Evolutionary conservation across 2,329 filamentous ascomycete species (phyloP).

Genomic region (Hypoxylon sp.): DNA sequence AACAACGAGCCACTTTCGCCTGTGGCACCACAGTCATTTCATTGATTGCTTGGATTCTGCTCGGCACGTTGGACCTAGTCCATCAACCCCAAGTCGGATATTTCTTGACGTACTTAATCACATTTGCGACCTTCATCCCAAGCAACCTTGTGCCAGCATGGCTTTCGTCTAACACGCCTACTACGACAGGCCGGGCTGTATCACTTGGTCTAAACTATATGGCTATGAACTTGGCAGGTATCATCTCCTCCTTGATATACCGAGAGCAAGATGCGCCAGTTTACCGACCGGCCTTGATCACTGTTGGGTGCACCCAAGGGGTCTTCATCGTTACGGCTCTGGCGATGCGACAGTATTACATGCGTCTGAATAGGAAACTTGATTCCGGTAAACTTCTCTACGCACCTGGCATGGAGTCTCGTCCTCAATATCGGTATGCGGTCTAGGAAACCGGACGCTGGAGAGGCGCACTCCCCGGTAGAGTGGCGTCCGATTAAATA

Average conservation of each 20-base stretch:
- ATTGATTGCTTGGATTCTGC: constrained; percentile 45
- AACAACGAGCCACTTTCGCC: constrained; percentile 41
- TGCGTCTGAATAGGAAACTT: constrained; percentile 31
- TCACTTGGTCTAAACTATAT: constrained; percentile 43
- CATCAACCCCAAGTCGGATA: constrained; percentile 41
- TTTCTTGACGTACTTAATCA: constrained; percentile 47
- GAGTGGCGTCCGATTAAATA: too few species aligned
- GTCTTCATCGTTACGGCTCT: constrained; percentile 29
- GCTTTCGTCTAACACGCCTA: constrained; percentile 41
- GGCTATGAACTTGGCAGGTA: constrained; percentile 43
- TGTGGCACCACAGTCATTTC: constrained; percentile 41
- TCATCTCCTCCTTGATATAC: constrained; percentile 40
- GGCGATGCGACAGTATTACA: constrained; percentile 29
- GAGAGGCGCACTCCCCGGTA: background rate
- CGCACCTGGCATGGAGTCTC: constrained; percentile 50
- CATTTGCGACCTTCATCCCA: constrained; percentile 42
- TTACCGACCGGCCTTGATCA: constrained; percentile 43
- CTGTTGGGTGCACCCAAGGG: constrained; percentile 43
- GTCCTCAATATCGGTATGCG: constrained; percentile 74
- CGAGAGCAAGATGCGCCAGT: constrained; percentile 36
- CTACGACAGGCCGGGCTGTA: constrained; percentile 44
- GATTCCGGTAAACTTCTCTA: constrained; percentile 29
- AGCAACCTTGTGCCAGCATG: constrained; percentile 44
- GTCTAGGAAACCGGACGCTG: constrained; percentile 59
- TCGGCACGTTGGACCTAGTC: constrained; percentile 43